phyloP scores from a whole-genome alignment of 2,329 filamentous ascomycete genomes.

The Neonectria magnoliae region DNA sequence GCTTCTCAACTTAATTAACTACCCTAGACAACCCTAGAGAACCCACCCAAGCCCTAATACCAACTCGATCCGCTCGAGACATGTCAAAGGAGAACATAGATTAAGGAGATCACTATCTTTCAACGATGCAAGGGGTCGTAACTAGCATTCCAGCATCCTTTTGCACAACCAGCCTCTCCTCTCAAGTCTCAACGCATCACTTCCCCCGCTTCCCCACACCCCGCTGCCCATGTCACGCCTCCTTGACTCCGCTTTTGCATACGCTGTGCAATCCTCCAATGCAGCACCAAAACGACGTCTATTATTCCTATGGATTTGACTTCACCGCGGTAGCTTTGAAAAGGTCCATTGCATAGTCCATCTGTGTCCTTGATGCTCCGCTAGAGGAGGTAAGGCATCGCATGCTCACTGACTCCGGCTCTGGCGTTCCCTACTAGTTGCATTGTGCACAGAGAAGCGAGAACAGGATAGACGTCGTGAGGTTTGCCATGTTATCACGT shows the following conservation, averaged over 20 bases:
- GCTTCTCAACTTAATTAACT: background rate
- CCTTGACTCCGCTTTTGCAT: constrained; percentile 19
- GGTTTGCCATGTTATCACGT: background rate
- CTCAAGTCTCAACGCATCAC: background rate
- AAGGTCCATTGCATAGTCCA: background rate
- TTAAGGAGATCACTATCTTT: background rate
- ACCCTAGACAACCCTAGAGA: background rate
- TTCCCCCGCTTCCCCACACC: constrained; percentile 23
- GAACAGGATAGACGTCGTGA: background rate
- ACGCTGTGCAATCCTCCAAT: constrained; percentile 12
- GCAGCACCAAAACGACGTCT: background rate
- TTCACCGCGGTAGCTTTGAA: background rate
- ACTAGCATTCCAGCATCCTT: background rate
- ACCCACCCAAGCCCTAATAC: background rate
- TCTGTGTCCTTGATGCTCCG: constrained; percentile 3
- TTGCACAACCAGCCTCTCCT: background rate
- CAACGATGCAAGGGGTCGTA: background rate
- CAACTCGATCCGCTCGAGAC: background rate
- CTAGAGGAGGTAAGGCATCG: background rate
- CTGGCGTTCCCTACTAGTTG: background rate
- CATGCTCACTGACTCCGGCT: background rate
- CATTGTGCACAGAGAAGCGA: background rate
- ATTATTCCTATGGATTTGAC: background rate
- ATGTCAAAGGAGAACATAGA: background rate
- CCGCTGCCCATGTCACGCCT: constrained; percentile 13